Percentiles rank a stretch among this genome's conserved stretches.
Conservation (phyloP, 2,329 filamentous ascomycete species). For the Cyphellophora europaea region DNA sequence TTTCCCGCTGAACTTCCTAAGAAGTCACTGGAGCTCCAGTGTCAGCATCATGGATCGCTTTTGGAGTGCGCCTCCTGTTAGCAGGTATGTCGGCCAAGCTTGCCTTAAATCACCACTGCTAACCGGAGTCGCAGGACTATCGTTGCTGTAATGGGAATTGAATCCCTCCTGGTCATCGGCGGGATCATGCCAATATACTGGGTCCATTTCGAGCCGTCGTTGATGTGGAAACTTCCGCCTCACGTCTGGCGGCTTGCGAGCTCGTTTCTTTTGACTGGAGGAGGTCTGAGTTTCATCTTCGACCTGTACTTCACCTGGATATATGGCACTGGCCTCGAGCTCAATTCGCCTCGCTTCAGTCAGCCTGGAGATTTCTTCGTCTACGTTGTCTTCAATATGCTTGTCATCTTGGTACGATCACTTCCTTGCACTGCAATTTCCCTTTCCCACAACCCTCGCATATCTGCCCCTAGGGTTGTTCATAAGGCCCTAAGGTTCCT, state of each 20-base stretch:
- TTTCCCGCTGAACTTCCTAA: slow-evolving; percentile 1
- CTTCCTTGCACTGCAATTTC: slow-evolving; percentile 12
- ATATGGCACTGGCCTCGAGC: slow-evolving; percentile 68
- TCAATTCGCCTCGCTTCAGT: slow-evolving; percentile 59
- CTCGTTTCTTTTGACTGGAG: slow-evolving; percentile 50
- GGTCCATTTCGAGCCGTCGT: slow-evolving; percentile 37
- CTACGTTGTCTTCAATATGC: slow-evolving; percentile 66
- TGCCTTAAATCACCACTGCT: slow-evolving; percentile 28
- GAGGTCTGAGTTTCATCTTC: slow-evolving; percentile 50
- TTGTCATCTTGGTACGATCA: slow-evolving; percentile 65
- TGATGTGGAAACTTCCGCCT: slow-evolving; percentile 44
- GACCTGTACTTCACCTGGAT: slow-evolving; percentile 70
- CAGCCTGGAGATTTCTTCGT: slow-evolving; percentile 70
- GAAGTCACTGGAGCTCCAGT: no score
- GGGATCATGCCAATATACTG: slow-evolving; percentile 41
- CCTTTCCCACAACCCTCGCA: slow-evolving; percentile 46
- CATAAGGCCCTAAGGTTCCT: no score
- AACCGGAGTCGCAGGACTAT: slow-evolving; percentile 52
- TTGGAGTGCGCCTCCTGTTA: slow-evolving; percentile 57
- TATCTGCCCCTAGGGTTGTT: no score
- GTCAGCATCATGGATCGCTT: slow-evolving; percentile 47
- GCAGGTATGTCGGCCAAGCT: slow-evolving; percentile 42
- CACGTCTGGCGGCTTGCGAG: slow-evolving; percentile 52
- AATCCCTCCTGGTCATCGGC: slow-evolving; percentile 54
- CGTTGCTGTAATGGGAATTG: slow-evolving; percentile 52